Evolutionary conservation across 2,329 filamentous ascomycete species (phyloP).

Genomic region (Penicillium sp.): DNA sequence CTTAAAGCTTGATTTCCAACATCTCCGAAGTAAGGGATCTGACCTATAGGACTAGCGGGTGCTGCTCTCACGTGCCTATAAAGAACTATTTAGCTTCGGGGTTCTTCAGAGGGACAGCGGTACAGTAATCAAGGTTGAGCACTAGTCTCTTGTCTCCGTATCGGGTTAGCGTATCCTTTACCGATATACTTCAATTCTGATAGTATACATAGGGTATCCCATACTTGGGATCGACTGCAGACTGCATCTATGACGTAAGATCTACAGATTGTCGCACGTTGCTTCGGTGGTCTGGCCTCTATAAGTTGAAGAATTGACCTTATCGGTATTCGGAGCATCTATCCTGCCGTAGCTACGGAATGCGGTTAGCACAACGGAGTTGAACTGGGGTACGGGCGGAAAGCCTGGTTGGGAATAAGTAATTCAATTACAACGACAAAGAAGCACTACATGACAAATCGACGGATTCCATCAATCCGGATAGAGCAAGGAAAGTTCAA

Average conservation of each 20-base stretch:
- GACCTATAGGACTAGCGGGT: not conserved
- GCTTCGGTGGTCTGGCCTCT: too few species aligned
- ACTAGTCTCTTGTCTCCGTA: not conserved
- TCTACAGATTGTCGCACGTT: too few species aligned
- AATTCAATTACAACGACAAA: too few species aligned
- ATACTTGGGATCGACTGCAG: too few species aligned
- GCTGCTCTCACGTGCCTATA: not conserved
- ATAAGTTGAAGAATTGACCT: not conserved
- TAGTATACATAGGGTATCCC: too few species aligned
- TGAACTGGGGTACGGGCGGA: too few species aligned
- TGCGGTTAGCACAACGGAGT: not conserved
- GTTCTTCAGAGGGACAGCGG: not conserved
- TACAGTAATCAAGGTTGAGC: not conserved
- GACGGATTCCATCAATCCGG: not conserved
- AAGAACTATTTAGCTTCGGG: not conserved
- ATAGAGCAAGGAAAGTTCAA: not conserved
- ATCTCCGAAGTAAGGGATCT: not conserved
- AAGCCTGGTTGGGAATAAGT: too few species aligned
- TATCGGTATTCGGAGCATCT: not conserved
- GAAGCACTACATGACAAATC: too few species aligned
- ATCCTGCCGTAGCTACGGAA: not conserved
- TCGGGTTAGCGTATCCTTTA: not conserved
- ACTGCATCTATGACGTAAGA: not conserved
- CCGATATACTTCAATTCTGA: too few species aligned
- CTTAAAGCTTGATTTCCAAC: slow-evolving; percentile 1